Percentiles rank a stretch among this genome's conserved stretches.
phyloP scores from a whole-genome alignment of 1,284 basidiomycete genomes.

The Rhodotorula sp. region DNA sequence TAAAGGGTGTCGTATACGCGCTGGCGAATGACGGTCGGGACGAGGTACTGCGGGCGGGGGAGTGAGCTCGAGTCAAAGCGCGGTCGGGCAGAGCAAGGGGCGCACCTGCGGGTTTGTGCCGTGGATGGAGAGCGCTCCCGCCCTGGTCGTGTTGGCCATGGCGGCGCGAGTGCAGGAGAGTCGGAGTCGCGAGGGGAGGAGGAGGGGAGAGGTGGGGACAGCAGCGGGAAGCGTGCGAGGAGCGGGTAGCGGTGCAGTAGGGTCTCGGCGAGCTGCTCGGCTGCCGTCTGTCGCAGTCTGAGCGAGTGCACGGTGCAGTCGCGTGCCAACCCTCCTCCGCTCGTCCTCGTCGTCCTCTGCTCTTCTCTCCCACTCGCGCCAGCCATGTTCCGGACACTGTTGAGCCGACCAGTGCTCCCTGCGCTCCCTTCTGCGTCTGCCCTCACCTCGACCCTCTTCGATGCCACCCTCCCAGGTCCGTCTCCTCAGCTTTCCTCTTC shows the following conservation, averaged over 20 bases:
- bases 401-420: conserved; percentile 26
- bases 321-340: no score
- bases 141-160: conserved; percentile 86
- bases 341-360: no score
- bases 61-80: background rate
- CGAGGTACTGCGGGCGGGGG: conserved; percentile 67
- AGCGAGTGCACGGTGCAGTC: no score
- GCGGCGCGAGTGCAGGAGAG: background rate
- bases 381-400: conserved; percentile 24
- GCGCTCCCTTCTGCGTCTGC: conserved; percentile 33
- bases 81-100: background rate
- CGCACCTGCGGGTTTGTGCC: conserved; percentile 87
- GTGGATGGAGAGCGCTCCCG: conserved; percentile 77
- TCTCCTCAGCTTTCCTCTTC: background rate
- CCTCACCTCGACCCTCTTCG: conserved; percentile 38
- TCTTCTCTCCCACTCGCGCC: no score
- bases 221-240: background rate
- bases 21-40: conserved; percentile 94
- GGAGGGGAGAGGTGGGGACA: background rate
- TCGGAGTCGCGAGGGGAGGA: background rate
- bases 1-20: conserved; percentile 93
- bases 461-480: conserved; percentile 32
- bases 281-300: no score
- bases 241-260: background rate
- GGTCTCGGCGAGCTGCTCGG: no score